A percentile compares a stretch with the other conserved stretches of the same genome.
Conservation (phyloP, 1,284 basidiomycete species). For the Hemileia vastatrix region DNA sequence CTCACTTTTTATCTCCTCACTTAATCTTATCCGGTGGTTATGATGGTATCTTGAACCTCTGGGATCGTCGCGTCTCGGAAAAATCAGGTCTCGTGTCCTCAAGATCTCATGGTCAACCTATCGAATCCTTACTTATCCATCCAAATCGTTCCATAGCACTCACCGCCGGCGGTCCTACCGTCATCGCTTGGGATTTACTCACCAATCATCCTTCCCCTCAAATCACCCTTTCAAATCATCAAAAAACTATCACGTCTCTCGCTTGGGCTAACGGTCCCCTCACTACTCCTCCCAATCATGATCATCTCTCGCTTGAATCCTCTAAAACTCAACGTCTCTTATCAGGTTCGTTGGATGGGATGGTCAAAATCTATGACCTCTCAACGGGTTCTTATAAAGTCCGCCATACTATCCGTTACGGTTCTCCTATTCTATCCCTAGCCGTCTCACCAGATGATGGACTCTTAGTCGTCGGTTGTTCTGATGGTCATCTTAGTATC, state of each 20-base stretch:
- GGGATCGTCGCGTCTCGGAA: slow-evolving; percentile 58
- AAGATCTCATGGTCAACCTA: slow-evolving; percentile 52
- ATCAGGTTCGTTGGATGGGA: slow-evolving; percentile 83
- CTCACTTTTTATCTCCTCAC: slow-evolving; percentile 70
- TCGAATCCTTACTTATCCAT: slow-evolving; percentile 90
- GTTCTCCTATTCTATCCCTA: slow-evolving; percentile 78
- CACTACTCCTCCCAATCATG: not conserved
- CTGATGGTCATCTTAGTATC: slow-evolving; percentile 80
- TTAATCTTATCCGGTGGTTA: slow-evolving; percentile 88
- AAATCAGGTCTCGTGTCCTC: slow-evolving; percentile 38
- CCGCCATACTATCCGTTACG: slow-evolving; percentile 97
- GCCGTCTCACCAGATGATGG: slow-evolving; percentile 94
- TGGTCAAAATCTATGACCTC: slow-evolving; percentile 94
- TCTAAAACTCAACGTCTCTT: slow-evolving; percentile 58
- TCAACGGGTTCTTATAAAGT: slow-evolving; percentile 78
- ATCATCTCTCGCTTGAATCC: not conserved
- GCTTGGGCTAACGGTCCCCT: slow-evolving; percentile 51
- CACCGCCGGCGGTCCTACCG: slow-evolving; percentile 80
- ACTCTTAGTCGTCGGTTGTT: slow-evolving; percentile 90
- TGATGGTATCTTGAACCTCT: slow-evolving; percentile 80
- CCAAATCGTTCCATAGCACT: slow-evolving; percentile 78
- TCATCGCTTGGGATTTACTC: slow-evolving; percentile 91
- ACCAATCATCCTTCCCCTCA: slow-evolving; percentile 54
- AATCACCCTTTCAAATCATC: slow-evolving; percentile 86
- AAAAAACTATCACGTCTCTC: slow-evolving; percentile 89